Evolutionary conservation across 805 yeast species (phyloP), one percentile per base, ranked within the genome.

Genomic region (Wickerhamomyces canadensis): DNA sequence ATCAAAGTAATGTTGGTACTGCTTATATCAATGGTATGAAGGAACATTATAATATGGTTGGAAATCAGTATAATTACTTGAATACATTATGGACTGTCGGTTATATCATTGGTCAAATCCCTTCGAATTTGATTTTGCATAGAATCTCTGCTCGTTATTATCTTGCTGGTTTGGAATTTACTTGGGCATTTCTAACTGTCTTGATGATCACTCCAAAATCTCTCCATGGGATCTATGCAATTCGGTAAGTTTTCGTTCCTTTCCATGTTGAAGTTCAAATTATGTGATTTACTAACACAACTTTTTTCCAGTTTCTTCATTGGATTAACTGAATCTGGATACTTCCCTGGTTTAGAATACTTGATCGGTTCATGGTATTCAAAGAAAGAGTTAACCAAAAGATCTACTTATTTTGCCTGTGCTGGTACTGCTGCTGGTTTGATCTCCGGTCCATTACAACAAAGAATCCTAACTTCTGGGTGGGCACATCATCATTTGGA

Each of bases 11-110:
- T 42, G 50, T 70, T 15, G 56, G 64, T 18, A 67, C 68, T 3
- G 74, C 76, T 1, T 69, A 67, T 46, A 61, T 70, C 31, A 68
- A 66, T 40, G 75, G 74, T 14, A 57, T 70, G 74, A 58, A 62
- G 41, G 72, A 69, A 44, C 55, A 62, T 44, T 66, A 61, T 36
- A 37, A 49, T n/a, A 64, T 70, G 67, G 46, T 51, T 27, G 61
- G 56, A 21, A 65, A 64, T 37, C 70, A 73, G 39, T 66, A 62
- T 42, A 72, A 73, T 42, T 67, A 67, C 41, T 44, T 70, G 48
- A 52, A 57, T 9, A 62, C 76, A 0, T 41, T 62, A 18, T 72
- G 69, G 67, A 65, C 76, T 1, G 66, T 67, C 16, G 78, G 78
- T 10, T 72, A 72, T 40, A 62, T 70, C 29, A 48, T 73, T 31